Evolutionary conservation across 2,329 filamentous ascomycete species (phyloP).

Genomic region (Nannizziopsis barbatae): DNA sequence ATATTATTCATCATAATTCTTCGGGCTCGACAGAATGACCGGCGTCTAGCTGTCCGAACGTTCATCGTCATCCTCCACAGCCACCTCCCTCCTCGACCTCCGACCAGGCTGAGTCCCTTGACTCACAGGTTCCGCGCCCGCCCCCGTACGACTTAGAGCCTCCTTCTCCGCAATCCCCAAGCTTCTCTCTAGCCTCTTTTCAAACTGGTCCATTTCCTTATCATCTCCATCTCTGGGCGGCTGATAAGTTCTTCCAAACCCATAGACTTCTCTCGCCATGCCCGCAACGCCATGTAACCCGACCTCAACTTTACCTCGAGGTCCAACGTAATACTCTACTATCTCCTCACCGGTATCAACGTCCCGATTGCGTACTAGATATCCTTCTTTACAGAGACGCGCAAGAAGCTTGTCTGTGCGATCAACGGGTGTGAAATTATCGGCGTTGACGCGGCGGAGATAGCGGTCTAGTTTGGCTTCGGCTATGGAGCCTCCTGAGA

Average conservation of each 20-base stretch:
- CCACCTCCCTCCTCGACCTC: not conserved
- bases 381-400: slow-evolving; percentile 68
- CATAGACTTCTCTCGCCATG: slow-evolving; percentile 52
- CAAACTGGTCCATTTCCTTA: slow-evolving; percentile 30
- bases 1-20: too few relatives aligned
- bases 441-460: slow-evolving; percentile 62
- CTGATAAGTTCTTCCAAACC: slow-evolving; percentile 18
- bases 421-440: slow-evolving; percentile 61
- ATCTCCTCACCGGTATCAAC: slow-evolving; percentile 58
- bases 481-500: slow-evolving; percentile 60
- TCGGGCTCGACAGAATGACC: not conserved
- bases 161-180: slow-evolving; percentile 26
- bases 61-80: slow-evolving; percentile 5
- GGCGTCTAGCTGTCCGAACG: not conserved
- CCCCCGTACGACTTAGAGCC: not conserved
- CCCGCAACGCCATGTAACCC: slow-evolving; percentile 63
- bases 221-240: slow-evolving; percentile 19
- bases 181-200: slow-evolving; percentile 50
- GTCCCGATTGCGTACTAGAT: slow-evolving; percentile 65
- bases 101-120: slow-evolving; percentile 1
- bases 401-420: slow-evolving; percentile 65
- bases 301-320: slow-evolving; percentile 75
- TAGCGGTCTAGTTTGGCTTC: slow-evolving; percentile 71
- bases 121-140: not conserved
- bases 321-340: slow-evolving; percentile 73